phyloP scores from a whole-genome alignment of 805 yeast genomes.

The Yamadazyma nakazawae region DNA sequence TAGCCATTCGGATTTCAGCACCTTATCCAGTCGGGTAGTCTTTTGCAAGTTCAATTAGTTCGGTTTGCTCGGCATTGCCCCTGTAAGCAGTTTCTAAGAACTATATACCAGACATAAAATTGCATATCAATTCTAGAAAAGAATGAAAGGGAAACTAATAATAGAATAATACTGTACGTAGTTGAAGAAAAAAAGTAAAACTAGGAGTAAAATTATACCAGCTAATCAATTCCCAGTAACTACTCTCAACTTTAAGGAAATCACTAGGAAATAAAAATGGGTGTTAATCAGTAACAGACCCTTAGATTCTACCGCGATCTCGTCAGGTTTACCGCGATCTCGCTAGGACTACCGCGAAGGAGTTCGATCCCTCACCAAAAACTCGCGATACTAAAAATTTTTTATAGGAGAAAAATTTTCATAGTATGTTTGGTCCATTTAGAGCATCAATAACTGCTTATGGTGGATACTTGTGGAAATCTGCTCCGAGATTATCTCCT shows the following conservation, averaged over 20 bases:
- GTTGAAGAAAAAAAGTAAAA: too few relatives aligned
- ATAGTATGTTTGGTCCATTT: conserved; percentile 67
- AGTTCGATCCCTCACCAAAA: neutral
- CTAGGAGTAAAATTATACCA: too few relatives aligned
- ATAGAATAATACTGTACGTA: too few relatives aligned
- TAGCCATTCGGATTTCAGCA: neutral
- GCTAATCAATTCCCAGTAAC: too few relatives aligned
- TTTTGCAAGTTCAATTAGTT: neutral
- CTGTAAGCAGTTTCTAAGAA: too few relatives aligned
- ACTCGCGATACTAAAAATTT: neutral
- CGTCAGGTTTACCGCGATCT: neutral
- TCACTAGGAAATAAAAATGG: too few relatives aligned
- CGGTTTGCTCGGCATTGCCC: neutral
- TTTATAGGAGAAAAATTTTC: conserved; percentile 7
- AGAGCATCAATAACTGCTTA: conserved; percentile 51
- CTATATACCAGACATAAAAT: neutral
- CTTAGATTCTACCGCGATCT: too few relatives aligned
- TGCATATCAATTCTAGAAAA: neutral
- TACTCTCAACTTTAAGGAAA: too few relatives aligned
- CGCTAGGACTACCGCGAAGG: neutral
- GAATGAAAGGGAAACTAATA: too few relatives aligned
- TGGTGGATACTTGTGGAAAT: conserved; percentile 76
- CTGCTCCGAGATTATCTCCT: conserved; percentile 55
- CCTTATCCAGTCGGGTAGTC: neutral
- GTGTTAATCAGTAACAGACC: neutral